phyloP scores from a whole-genome alignment of 345 rosid species.

The Salix caprea region DNA sequence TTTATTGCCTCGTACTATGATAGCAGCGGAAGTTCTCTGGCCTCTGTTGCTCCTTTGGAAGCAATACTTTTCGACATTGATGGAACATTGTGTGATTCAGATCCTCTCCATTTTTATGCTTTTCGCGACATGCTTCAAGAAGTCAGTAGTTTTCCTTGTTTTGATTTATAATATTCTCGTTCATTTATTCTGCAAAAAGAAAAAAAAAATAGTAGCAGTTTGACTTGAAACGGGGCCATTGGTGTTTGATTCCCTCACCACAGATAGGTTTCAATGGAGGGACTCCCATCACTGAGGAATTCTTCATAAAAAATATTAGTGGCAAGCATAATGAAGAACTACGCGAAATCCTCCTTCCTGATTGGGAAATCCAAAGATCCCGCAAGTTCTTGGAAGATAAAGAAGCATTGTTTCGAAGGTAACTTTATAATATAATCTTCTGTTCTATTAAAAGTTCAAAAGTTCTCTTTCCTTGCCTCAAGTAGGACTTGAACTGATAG shows the following conservation, averaged over 20 bases:
- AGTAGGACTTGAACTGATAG: neutral
- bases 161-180: neutral
- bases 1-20: neutral
- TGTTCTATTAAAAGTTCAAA: neutral
- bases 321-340: slow-evolving; percentile 77
- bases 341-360: slow-evolving; percentile 55
- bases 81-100: slow-evolving; percentile 90
- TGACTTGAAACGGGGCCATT: too few species aligned
- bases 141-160: slow-evolving; percentile 25
- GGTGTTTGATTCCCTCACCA: slow-evolving; percentile 8
- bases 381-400: slow-evolving; percentile 59
- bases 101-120: slow-evolving; percentile 68
- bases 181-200: neutral
- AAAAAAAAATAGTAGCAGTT: neutral
- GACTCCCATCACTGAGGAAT: slow-evolving; percentile 72
- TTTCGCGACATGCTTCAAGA: slow-evolving; percentile 64
- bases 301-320: slow-evolving; percentile 56
- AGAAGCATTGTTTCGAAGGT: slow-evolving; percentile 81
- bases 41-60: slow-evolving; percentile 62
- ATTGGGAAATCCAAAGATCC: slow-evolving; percentile 57
- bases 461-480: neutral
- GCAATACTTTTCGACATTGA: slow-evolving; percentile 86
- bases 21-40: slow-evolving; percentile 51
- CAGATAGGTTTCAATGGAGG: slow-evolving; percentile 87
- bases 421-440: neutral